Evolutionary conservation across 495 filamentous ascomycete species (phyloP), one percentile per base, ranked within the genome.

Genomic region (Podospora australis): DNA sequence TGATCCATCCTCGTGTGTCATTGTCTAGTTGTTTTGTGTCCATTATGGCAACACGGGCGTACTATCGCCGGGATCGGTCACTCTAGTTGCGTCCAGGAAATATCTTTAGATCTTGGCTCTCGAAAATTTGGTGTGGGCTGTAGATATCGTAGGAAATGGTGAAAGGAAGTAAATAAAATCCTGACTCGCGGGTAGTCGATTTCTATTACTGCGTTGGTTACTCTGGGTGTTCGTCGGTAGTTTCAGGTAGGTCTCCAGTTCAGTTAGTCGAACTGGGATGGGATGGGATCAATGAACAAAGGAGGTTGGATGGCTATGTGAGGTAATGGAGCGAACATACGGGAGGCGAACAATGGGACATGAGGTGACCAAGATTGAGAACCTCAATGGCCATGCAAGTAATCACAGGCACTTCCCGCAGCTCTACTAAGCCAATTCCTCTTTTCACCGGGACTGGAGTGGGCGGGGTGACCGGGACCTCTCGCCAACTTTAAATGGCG

Each of bases 1-100:
- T 84, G 39, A 96, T 83, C 92, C 92, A 98, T 49, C 94, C 92
- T 54, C 88, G 79, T 20, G 83, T 81, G 69, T 98, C 91, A 65
- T 94, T 94, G 60, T 79, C 77, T 71, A 83, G 70, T 28, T 58
- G 66, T 21, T 46, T 48, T 39, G 46, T 49, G 44, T 56, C 62
- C 69, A 73, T 73, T 52, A 45, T 35, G 40, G n/a, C 20, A n/a
- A n/a, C n/a, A n/a, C n/a, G n/a, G n/a, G n/a, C n/a, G n/a, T n/a
- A n/a, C n/a, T n/a, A n/a, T 16, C 29, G 9, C 17, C 19, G 32
- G 3, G 3, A 17, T 36, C 32, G 32, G n/a, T 36, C 32, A 17
- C 32, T 36, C 32, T 19, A 36, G 32, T n/a, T 36, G n/a, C 32
- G 32, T 36, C 19, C n/a, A n/a, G n/a, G n/a, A n/a, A 17, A 17